Percentiles rank a stretch among this genome's conserved stretches.
These are phyloP conservation scores for Linum trigynum DNA, from an alignment of 345 rosid species.

Conservation along the genomic window DNA sequence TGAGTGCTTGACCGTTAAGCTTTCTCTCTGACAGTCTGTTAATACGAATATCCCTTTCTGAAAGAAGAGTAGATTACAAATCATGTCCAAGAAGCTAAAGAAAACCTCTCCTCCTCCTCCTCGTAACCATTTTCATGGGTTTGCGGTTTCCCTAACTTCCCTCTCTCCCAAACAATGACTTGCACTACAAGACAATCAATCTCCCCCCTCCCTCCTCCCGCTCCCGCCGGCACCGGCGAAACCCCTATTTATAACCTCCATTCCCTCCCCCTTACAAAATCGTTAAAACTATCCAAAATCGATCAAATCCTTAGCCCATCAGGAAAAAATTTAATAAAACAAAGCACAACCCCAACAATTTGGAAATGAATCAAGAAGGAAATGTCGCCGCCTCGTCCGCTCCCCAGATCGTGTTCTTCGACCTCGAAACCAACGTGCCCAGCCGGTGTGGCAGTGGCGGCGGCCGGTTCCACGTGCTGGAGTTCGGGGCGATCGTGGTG, in stretches of 20 bases:
- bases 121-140: neutral
- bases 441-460: constrained; percentile 24
- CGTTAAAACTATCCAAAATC: neutral
- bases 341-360: neutral
- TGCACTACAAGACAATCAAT: neutral
- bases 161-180: neutral
- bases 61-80: too few species aligned
- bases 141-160: neutral
- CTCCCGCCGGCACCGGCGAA: too few species aligned
- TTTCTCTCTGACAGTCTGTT: too few species aligned
- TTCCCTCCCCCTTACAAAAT: neutral
- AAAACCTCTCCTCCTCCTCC: neutral
- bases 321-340: too few species aligned
- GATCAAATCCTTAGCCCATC: neutral
- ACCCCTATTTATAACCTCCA: neutral
- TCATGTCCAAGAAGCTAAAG: neutral
- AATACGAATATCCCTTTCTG: too few species aligned
- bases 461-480: constrained; percentile 56
- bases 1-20: too few species aligned
- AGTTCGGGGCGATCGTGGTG: constrained; percentile 78
- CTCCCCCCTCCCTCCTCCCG: neutral
- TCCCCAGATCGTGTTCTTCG: constrained; percentile 57
- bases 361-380: too few species aligned
- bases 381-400: neutral
- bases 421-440: constrained; percentile 81